Evolutionary conservation across 306 rosid genomes (phyloP), one percentile per base, ranked within the genome.

Genomic region (Acacia acuminata): DNA sequence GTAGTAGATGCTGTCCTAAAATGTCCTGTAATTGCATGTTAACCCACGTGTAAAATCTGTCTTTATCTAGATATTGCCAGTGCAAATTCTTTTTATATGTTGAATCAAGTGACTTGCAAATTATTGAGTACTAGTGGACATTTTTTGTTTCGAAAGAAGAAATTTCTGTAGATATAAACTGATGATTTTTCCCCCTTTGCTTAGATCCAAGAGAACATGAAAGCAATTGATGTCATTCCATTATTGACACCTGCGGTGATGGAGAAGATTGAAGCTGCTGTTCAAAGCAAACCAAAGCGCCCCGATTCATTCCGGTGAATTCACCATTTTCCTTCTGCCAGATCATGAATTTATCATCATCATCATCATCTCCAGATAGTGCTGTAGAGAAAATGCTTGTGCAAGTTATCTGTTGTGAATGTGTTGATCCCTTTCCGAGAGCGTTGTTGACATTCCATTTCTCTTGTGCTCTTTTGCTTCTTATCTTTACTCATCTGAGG

Each of bases 191-290:
- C n/a, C 83, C 80, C 10, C 8, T 60, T 74, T 12, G 14, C 78
- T 56, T 85, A 96, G 99, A 88, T 95, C 84, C 91, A 86, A 82
- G 99, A 96, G 93, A 96, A 96, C 91, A 94, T 96, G 99, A 96
- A 96, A 84, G 98, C 99, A 51, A 43, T 96, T 51, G 91, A 92
- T 60, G 96, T 90, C 48, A 92, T 96, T 77, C 96, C 97, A 20
- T 70, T 92, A 34, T 83, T 96, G 83, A 96, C 99, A 82, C 96
- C 96, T 78, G 88, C 91, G 69, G 96, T 96, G 82, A 85, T 96
- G 99, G 99, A 96, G 83, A 94, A 82, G 91, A 96, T 96, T 72
- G 99, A 96, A 80, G 91, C 89, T 48, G 87, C 90, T 71, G 92
- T 96, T 81, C 99, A 94, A 85, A 91, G 64, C 91, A 96, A 92